phyloP scores from a whole-genome alignment of 306 rosid species.

The Prunus armeniaca region DNA sequence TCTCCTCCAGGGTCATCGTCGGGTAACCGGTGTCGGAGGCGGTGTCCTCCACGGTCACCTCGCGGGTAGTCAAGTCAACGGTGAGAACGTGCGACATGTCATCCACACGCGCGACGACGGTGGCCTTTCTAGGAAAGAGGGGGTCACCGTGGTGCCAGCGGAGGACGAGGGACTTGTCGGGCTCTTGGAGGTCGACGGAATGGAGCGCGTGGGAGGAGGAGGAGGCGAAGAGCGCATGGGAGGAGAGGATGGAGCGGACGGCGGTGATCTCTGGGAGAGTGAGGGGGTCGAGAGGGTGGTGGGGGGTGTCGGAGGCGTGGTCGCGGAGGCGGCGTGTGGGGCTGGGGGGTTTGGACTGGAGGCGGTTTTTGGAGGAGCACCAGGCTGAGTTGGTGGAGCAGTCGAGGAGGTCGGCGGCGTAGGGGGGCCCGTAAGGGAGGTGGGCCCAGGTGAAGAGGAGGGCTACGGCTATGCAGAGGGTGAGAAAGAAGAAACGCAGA shows the following conservation, averaged over 20 bases:
- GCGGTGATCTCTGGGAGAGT: constrained; percentile 58
- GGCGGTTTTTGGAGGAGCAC: constrained; percentile 58
- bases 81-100: constrained; percentile 40
- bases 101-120: constrained; percentile 43
- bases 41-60: constrained; percentile 24
- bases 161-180: constrained; percentile 51
- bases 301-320: constrained; percentile 49
- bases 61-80: constrained; percentile 40
- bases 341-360: constrained; percentile 24
- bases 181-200: constrained; percentile 64
- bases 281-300: constrained; percentile 86
- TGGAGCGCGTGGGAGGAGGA: constrained; percentile 39
- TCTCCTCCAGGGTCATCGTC: constrained; percentile 57
- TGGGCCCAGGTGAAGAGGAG: constrained; percentile 51
- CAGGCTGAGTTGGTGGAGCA: constrained; percentile 50
- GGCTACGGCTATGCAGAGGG: constrained; percentile 24
- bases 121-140: constrained; percentile 52
- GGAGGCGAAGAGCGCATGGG: constrained; percentile 45
- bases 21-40: constrained; percentile 54
- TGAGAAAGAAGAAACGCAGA: constrained; percentile 39
- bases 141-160: constrained; percentile 53
- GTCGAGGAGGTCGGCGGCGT: constrained; percentile 35
- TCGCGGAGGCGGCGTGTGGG: constrained; percentile 28
- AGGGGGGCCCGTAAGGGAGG: constrained; percentile 32
- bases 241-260: constrained; percentile 44